A percentile compares a stretch with the other conserved stretches of the same genome.
phyloP scores from a whole-genome alignment of 2,329 filamentous ascomycete genomes.

The Monilinia vaccinii-corymbosi region DNA sequence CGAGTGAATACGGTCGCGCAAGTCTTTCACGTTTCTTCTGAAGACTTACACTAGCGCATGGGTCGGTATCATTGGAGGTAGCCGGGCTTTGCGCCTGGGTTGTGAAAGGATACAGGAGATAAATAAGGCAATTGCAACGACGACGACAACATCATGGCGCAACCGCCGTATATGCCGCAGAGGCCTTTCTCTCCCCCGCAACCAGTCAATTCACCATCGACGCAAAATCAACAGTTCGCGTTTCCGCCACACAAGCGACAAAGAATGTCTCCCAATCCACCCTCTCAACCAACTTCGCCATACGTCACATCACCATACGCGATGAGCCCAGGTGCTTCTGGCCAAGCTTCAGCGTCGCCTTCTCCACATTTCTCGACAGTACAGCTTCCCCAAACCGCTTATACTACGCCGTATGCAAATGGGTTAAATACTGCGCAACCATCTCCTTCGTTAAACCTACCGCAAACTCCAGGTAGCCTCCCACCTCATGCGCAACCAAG shows the following conservation, averaged over 20 bases:
- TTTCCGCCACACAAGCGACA: constrained; percentile 67
- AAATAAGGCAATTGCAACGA: constrained; percentile 12
- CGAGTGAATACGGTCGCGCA: constrained; percentile 7
- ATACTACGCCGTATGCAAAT: constrained; percentile 30
- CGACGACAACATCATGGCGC: constrained; percentile 25
- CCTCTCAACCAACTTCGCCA: constrained; percentile 58
- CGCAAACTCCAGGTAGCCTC: constrained; percentile 25
- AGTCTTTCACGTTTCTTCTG: not conserved
- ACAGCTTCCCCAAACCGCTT: constrained; percentile 24
- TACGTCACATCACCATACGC: constrained; percentile 45
- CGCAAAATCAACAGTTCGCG: constrained; percentile 44
- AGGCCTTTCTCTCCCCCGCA: constrained; percentile 55
- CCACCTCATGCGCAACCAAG: constrained; percentile 22
- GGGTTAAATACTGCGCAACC: constrained; percentile 20
- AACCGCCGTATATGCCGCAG: constrained; percentile 35
- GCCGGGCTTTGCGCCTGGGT: constrained; percentile 28
- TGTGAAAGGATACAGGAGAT: constrained; percentile 19
- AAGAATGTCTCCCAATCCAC: constrained; percentile 58
- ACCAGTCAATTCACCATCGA: constrained; percentile 45
- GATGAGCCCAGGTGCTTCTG: constrained; percentile 36
- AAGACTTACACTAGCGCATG: constrained; percentile 18
- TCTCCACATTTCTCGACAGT: constrained; percentile 29
- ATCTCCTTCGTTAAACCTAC: constrained; percentile 19
- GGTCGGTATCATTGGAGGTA: constrained; percentile 19
- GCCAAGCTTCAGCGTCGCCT: constrained; percentile 17